Base-by-base conservation (phyloP, 805 yeast species). In the Hagleromyces aurorensis region DNA sequence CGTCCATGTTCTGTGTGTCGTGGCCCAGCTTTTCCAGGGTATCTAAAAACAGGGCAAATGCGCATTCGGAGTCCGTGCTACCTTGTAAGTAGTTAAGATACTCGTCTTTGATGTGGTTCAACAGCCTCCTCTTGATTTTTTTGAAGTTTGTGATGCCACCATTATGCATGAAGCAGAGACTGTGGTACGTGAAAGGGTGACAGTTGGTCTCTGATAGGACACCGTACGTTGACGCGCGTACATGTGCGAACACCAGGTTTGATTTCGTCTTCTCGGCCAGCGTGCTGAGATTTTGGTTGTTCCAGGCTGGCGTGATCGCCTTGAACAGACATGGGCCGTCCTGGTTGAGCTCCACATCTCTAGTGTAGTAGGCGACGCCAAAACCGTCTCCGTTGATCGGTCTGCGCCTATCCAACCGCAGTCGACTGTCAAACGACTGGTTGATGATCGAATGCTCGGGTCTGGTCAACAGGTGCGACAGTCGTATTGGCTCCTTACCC, bases 351-450 rank as follows among this genome's bases (percentile, higher is more conserved):
- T 72, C 77, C 7, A 60, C 60, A 25, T 72, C 80, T n/a, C 62
- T 46, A 3, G 76, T 67, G 51, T 91, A 91, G 59, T 91, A 91
- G 1, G 97, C 97, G 13, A 91, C 89, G 2, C 98, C 98, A 56
- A 91, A 91, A 1, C 98, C 98, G 57, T 91, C 98, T 23, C 98
- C 98, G 54, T 91, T 91, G 44, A 91, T 84, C 2, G 98, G 97
- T 30, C 94, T 73, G 41, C 93, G 57, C 46, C 75, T 78, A 50
- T 91, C 97, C 11, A 91, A 65, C 33, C 98, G 67, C 21, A 91
- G 65, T 27, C 98, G 61, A 22, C 91, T 77, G 53, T 91, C 98
- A 50, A 82, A 91, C 3, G 95, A 83, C 52, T 91, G 98, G 55
- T 89, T 89, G 53, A 91, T 91, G 49, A 91, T 91, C 4, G 96